Base-by-base conservation (phyloP, 2,329 filamentous ascomycete species). In the Fusarium sp. region DNA sequence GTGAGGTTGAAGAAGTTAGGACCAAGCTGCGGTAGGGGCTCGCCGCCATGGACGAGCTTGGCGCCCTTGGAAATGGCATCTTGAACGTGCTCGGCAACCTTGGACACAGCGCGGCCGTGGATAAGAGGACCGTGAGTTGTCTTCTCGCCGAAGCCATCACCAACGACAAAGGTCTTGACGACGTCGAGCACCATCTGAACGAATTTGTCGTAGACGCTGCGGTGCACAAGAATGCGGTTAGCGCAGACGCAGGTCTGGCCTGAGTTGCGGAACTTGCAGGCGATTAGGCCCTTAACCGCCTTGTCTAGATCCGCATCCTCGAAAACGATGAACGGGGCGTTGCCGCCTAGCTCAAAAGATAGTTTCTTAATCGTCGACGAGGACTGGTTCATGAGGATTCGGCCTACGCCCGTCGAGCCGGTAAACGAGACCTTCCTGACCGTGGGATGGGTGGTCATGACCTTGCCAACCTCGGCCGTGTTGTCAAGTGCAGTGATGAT, bases 401-500 rank as follows among this genome's bases (percentile, higher is more conserved):
- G 80, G 11, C 82, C 83, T 15, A 83, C 81, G 6, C 75, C 70
- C 0, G 82, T 84, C 12, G 68, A 93, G 18, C 92, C 92, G 2
- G 92, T 94, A 76, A 94, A 94, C 6, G 90, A 92, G 28, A 93
- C 86, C 78, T 94, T 93, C 77, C 89, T 90, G 71, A 94, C 83
- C 12, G 68, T 55, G 0, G 76, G 75, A 36, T 78, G 76, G 5
- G 74, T 79, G 4, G 77, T 77, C 23, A 80, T 56, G 41, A 89
- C 82, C 78, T 91, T 85, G 59, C 95, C 95, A 7, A 97, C 89
- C 73, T 91, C 89, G 18, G 90, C 86, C 0, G 94, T 97, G 81
- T 97, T 95, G 55, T 91, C 83, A 6, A 92, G 81, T 0, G 93
- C 87, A 2, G 94, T 96, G 59, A 98, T 86, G 66, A 97, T 85